Conservation (phyloP, 164 flowering plant species). For the Tinospora cordifolia region DNA sequence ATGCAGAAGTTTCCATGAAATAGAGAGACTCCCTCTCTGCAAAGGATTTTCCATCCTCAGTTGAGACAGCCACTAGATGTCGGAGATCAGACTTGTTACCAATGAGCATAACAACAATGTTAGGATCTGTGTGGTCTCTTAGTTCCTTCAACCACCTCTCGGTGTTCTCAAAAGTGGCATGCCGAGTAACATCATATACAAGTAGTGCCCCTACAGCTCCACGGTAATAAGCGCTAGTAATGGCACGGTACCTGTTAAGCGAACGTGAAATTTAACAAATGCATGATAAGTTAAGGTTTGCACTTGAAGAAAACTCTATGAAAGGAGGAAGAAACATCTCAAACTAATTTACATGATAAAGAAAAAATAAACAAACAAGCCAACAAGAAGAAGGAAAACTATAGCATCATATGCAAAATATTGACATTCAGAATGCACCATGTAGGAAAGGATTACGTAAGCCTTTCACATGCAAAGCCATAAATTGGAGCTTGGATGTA, state of each 20-base stretch:
- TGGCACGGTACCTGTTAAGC: slow-evolving; percentile 63
- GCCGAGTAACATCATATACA: slow-evolving; percentile 71
- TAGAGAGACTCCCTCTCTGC: slow-evolving; percentile 69
- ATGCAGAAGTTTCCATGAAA: slow-evolving; percentile 84
- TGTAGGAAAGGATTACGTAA: too few species aligned
- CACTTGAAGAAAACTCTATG: too few species aligned
- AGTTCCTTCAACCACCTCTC: slow-evolving; percentile 82
- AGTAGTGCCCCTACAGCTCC: slow-evolving; percentile 76
- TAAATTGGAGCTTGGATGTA: too few species aligned
- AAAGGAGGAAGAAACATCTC: too few species aligned
- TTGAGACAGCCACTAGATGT: slow-evolving; percentile 66
- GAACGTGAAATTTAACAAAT: not conserved
- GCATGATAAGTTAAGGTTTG: not conserved
- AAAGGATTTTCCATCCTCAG: slow-evolving; percentile 63
- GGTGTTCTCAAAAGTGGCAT: slow-evolving; percentile 60
- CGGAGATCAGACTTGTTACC: slow-evolving; percentile 79
- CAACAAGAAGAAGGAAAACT: too few species aligned
- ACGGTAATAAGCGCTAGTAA: slow-evolving; percentile 76
- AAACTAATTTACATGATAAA: too few species aligned
- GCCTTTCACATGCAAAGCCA: too few species aligned
- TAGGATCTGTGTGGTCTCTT: slow-evolving; percentile 71
- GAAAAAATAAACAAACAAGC: too few species aligned
- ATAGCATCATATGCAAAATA: too few species aligned
- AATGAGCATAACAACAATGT: slow-evolving; percentile 73
- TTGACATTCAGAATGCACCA: too few species aligned